A percentile compares a stretch with the other conserved stretches of the same genome.
Conservation (phyloP, 257 asterid genomes). For the Thymus quinquecostatus region DNA sequence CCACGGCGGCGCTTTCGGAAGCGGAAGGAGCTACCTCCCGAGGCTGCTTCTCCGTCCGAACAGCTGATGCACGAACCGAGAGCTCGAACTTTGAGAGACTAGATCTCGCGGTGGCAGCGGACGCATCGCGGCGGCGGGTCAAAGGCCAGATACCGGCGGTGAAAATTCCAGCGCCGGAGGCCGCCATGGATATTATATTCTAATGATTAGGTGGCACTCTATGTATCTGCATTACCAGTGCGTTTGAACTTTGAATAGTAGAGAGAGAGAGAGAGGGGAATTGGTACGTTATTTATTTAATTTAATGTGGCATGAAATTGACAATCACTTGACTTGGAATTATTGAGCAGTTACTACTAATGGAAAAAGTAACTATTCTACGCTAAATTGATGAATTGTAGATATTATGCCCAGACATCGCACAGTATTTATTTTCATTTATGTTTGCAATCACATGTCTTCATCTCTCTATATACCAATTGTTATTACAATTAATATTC, state of each 20-base stretch:
- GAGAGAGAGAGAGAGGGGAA: not conserved
- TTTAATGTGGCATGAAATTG: not conserved
- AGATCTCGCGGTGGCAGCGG: not conserved
- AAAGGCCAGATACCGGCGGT: conserved; percentile 31
- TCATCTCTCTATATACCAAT: too few species aligned
- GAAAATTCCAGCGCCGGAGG: conserved; percentile 33
- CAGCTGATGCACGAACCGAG: conserved; percentile 35
- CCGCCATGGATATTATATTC: conserved; percentile 36
- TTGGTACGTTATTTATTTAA: not conserved
- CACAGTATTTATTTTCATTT: too few species aligned
- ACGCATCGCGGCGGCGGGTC: conserved; percentile 18
- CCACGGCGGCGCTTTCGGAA: conserved; percentile 26
- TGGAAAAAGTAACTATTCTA: not conserved
- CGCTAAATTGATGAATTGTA: too few species aligned
- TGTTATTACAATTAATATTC: too few species aligned
- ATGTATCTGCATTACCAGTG: not conserved
- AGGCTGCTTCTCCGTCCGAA: conserved; percentile 32
- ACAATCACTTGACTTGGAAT: not conserved
- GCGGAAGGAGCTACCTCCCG: conserved; percentile 21
- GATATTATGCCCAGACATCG: too few species aligned
- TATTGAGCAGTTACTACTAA: not conserved
- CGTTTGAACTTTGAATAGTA: not conserved
- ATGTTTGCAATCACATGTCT: too few species aligned
- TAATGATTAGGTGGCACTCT: not conserved
- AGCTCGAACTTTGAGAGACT: conserved; percentile 22